Evolutionary conservation across 1,284 basidiomycete species (phyloP).

Genomic region (Mycena sp.): DNA sequence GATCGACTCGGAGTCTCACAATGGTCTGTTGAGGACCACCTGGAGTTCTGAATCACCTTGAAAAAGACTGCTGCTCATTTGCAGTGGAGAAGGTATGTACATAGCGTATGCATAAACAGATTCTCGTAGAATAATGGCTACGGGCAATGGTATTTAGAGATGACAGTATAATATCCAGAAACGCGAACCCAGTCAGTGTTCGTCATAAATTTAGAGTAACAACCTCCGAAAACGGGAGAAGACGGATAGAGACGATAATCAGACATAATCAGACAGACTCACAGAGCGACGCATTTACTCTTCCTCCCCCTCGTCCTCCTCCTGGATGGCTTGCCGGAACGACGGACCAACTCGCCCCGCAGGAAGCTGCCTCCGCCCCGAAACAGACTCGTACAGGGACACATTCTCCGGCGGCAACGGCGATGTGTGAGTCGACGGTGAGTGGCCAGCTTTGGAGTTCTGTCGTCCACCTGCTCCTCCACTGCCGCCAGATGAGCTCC

Average conservation of each 20-base stretch:
- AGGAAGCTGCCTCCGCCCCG: conserved; percentile 73
- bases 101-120: too few relatives aligned
- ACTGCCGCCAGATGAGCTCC: conserved; percentile 31
- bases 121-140: conserved; percentile 16
- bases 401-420: conserved; percentile 61
- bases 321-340: conserved; percentile 26
- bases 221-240: neutral
- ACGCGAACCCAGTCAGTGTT: conserved; percentile 17
- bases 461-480: conserved; percentile 33
- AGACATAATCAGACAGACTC: conserved; percentile 5
- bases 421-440: conserved; percentile 64
- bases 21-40: too few relatives aligned
- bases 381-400: conserved; percentile 59
- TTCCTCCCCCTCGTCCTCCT: conserved; percentile 30
- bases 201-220: conserved; percentile 12
- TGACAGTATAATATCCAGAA: conserved; percentile 27
- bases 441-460: conserved; percentile 52
- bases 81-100: too few relatives aligned
- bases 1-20: too few relatives aligned
- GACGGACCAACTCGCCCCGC: conserved; percentile 32
- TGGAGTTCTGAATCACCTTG: too few relatives aligned
- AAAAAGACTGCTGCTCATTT: too few relatives aligned
- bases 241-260: conserved; percentile 1
- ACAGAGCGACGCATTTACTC: conserved; percentile 9
- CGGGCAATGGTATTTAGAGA: conserved; percentile 24